Evolutionary conservation across 176 grass and related monocot genomes (phyloP).

Genomic region (Carex parvula): DNA sequence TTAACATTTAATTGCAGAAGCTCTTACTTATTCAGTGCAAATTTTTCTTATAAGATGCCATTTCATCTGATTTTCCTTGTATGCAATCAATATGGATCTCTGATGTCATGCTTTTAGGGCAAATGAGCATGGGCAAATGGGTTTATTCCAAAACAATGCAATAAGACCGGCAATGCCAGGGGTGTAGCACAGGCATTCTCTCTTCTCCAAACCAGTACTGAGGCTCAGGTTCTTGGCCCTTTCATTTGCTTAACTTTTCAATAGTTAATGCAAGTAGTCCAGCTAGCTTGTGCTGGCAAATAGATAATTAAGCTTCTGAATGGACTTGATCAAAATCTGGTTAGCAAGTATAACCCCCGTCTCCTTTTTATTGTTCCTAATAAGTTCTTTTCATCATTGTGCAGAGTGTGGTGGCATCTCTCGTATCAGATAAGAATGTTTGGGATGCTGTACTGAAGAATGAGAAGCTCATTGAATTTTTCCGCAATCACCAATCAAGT

Average conservation of each 20-base stretch:
- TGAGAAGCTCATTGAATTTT: conserved; percentile 75
- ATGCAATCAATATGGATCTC: background rate
- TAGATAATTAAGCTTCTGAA: background rate
- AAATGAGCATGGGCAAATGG: background rate
- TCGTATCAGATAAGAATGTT: conserved; percentile 64
- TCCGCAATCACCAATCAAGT: conserved; percentile 50
- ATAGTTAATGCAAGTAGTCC: background rate
- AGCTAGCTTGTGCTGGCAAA: background rate
- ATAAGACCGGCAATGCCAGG: conserved; percentile 53
- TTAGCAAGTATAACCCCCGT: background rate
- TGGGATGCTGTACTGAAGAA: conserved; percentile 87
- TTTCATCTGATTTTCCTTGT: background rate
- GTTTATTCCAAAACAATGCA: conserved; percentile 25
- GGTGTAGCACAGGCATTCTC: conserved; percentile 71
- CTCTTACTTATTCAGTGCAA: background rate
- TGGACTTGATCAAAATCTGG: background rate
- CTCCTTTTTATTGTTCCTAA: background rate
- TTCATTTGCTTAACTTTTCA: background rate
- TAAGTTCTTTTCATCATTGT: conserved; percentile 22
- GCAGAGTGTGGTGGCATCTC: conserved; percentile 72
- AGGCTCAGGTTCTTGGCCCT: conserved; percentile 56
- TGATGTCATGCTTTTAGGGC: background rate
- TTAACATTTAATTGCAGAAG: background rate
- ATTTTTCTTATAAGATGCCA: background rate
- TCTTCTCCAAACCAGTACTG: conserved; percentile 58